A percentile compares a stretch with the other conserved stretches of the same genome.
Evolutionary conservation across 345 rosid genomes (phyloP).

Genomic region (Camelina hispida): DNA sequence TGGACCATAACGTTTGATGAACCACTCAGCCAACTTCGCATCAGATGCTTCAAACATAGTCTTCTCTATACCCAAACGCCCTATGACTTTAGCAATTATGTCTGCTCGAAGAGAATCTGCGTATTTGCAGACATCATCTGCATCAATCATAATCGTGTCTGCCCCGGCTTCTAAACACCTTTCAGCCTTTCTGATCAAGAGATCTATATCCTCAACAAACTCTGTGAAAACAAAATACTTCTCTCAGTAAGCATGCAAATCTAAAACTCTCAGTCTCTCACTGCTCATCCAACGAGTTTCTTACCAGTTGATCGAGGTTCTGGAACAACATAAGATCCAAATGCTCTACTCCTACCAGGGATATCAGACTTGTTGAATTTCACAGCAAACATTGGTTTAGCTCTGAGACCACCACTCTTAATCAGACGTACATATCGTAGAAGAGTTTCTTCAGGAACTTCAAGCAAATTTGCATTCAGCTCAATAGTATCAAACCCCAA

Average conservation of each 20-base stretch:
- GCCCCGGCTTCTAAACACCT: slow-evolving; percentile 97
- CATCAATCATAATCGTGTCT: slow-evolving; percentile 92
- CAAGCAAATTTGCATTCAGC: slow-evolving; percentile 79
- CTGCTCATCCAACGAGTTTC: slow-evolving; percentile 5
- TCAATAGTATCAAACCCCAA: slow-evolving; percentile 90
- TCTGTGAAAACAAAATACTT: slow-evolving; percentile 46
- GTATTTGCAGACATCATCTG: slow-evolving; percentile 82
- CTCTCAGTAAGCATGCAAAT: slow-evolving; percentile 2
- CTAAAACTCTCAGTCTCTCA: background rate
- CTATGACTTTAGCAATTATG: slow-evolving; percentile 76
- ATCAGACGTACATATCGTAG: slow-evolving; percentile 82
- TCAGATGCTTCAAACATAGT: slow-evolving; percentile 94
- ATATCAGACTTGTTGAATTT: slow-evolving; percentile 80
- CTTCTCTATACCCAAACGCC: slow-evolving; percentile 86
- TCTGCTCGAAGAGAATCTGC: slow-evolving; percentile 73
- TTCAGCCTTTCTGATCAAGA: slow-evolving; percentile 87
- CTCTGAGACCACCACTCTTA: slow-evolving; percentile 82
- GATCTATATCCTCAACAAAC: slow-evolving; percentile 79
- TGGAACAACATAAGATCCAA: slow-evolving; percentile 78
- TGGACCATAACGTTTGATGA: slow-evolving; percentile 78
- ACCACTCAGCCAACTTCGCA: slow-evolving; percentile 79
- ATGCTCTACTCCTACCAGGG: slow-evolving; percentile 69
- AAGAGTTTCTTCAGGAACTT: slow-evolving; percentile 81
- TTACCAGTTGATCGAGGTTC: slow-evolving; percentile 74
- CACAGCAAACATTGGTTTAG: slow-evolving; percentile 78